A percentile compares a stretch with the other conserved stretches of the same genome.
Conservation (phyloP, 495 filamentous ascomycete species). For the Penicillium paradoxum region DNA sequence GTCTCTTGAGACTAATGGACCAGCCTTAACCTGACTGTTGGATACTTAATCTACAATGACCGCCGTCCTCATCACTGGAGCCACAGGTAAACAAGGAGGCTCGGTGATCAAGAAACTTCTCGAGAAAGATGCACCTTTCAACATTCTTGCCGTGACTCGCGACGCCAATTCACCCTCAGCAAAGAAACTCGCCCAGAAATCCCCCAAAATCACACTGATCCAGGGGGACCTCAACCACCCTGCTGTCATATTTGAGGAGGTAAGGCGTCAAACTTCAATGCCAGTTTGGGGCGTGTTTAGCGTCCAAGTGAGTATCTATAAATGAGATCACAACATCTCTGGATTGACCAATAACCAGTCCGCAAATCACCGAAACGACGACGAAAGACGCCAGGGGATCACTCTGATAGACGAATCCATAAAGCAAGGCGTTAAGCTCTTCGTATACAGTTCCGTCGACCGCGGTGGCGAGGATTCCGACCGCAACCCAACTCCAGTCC, state of each 20-base stretch:
- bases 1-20: background rate
- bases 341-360: constrained; percentile 19
- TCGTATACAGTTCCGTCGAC: constrained; percentile 66
- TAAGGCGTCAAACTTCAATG: constrained; percentile 34
- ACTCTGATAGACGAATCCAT: constrained; percentile 55
- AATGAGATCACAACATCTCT: constrained; percentile 32
- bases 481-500: constrained; percentile 52
- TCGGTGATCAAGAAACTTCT: constrained; percentile 56
- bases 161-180: constrained; percentile 50
- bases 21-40: background rate
- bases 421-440: constrained; percentile 51
- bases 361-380: constrained; percentile 39
- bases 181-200: constrained; percentile 42
- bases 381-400: constrained; percentile 59
- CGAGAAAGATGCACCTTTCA: constrained; percentile 37
- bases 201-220: constrained; percentile 46
- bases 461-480: constrained; percentile 56
- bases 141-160: constrained; percentile 68
- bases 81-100: constrained; percentile 64
- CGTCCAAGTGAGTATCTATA: constrained; percentile 30
- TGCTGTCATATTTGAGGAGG: constrained; percentile 47
- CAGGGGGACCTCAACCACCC: constrained; percentile 53
- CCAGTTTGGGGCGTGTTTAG: constrained; percentile 52
- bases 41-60: constrained; percentile 4
- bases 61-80: constrained; percentile 60